phyloP scores from a whole-genome alignment of 345 rosid species.

The Murraya koenigii region DNA sequence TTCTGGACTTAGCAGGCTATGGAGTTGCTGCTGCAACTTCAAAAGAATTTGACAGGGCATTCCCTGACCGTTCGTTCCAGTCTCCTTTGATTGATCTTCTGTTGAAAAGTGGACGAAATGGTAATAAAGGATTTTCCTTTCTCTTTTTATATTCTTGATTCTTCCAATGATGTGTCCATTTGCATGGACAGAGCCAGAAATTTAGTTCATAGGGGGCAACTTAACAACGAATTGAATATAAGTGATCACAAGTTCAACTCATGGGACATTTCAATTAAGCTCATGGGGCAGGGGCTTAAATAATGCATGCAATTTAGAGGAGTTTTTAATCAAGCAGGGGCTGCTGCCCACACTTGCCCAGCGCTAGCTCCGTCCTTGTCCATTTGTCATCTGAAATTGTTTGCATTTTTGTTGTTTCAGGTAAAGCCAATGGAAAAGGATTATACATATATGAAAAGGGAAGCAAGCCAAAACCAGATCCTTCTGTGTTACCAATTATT shows the following conservation, averaged over 20 bases:
- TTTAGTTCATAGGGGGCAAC: too few relatives aligned
- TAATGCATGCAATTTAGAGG: too few relatives aligned
- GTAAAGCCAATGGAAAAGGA: conserved; percentile 88
- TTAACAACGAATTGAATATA: too few relatives aligned
- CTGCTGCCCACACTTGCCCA: too few relatives aligned
- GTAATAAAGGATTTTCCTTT: conserved; percentile 27
- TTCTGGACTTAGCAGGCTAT: conserved; percentile 85
- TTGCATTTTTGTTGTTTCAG: conserved; percentile 33
- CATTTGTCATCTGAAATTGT: background rate
- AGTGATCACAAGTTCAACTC: too few relatives aligned
- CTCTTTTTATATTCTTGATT: conserved; percentile 8
- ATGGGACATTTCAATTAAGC: too few relatives aligned
- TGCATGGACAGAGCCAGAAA: too few relatives aligned
- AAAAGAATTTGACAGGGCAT: conserved; percentile 57
- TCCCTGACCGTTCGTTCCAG: conserved; percentile 55
- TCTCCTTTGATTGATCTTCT: conserved; percentile 72
- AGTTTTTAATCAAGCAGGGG: too few relatives aligned
- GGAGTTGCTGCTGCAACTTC: conserved; percentile 72
- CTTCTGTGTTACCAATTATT: conserved; percentile 62
- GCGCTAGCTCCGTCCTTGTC: too few relatives aligned
- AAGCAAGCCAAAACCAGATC: conserved; percentile 82
- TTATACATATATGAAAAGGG: conserved; percentile 81
- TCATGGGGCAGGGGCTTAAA: too few relatives aligned
- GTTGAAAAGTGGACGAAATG: conserved; percentile 75
- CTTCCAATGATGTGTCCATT: background rate